Evolutionary conservation across 257 asterid genomes (phyloP).

Genomic region (Cordia subcordata): DNA sequence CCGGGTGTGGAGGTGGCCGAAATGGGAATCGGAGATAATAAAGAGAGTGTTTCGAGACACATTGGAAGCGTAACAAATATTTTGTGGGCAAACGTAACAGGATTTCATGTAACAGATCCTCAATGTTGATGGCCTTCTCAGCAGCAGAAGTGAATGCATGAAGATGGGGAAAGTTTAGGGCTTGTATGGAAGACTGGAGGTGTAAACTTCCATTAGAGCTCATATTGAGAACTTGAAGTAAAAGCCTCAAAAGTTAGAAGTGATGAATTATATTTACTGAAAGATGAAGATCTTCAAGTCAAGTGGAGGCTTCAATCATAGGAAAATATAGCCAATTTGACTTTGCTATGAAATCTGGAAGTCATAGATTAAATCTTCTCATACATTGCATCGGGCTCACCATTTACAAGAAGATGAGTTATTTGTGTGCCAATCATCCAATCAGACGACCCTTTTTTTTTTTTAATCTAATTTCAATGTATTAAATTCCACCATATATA

Average conservation of each 20-base stretch:
- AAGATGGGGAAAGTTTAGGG: constrained; percentile 14
- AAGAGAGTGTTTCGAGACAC: constrained; percentile 5
- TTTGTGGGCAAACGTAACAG: constrained; percentile 11
- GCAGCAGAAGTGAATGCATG: not conserved
- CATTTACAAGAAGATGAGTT: no score
- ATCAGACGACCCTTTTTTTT: no score
- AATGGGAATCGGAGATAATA: not conserved
- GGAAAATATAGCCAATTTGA: no score
- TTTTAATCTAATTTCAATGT: no score
- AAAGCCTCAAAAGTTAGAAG: not conserved
- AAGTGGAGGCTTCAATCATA: no score
- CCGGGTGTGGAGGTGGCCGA: constrained; percentile 9
- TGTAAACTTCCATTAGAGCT: not conserved
- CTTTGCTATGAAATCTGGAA: no score
- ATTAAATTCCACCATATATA: no score
- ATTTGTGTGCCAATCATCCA: no score
- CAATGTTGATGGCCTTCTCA: constrained; percentile 11
- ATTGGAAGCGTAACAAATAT: constrained; percentile 10
- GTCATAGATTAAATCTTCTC: no score
- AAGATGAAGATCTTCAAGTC: not conserved
- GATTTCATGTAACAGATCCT: constrained; percentile 12
- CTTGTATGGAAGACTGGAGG: constrained; percentile 14
- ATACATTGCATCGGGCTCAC: no score
- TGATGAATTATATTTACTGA: not conserved
- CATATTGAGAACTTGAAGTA: not conserved